phyloP scores from a whole-genome alignment of 2,329 filamentous ascomycete genomes.

The Scortechinia acanthostroma region DNA sequence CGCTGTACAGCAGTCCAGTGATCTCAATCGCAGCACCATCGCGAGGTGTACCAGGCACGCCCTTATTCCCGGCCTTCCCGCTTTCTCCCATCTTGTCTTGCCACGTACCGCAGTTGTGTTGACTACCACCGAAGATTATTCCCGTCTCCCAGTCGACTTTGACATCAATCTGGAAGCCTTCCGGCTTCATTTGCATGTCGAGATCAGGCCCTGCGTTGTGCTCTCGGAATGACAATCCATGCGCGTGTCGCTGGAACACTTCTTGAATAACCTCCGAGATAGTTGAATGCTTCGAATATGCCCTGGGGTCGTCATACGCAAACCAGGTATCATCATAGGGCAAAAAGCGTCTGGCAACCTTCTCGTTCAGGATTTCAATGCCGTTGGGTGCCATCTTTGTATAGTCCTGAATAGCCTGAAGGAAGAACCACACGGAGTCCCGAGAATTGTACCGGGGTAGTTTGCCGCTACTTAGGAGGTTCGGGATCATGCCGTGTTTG shows the following conservation, averaged over 20 bases:
- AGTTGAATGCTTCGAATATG: conserved; percentile 78
- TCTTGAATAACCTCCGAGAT: conserved; percentile 89
- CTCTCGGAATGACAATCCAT: conserved; percentile 84
- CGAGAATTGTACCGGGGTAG: conserved; percentile 88
- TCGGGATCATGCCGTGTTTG: conserved; percentile 98
- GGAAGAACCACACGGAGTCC: conserved; percentile 95
- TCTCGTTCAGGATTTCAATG: conserved; percentile 64
- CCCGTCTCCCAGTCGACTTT: conserved; percentile 86
- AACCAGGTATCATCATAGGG: conserved; percentile 98
- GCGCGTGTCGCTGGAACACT: conserved; percentile 82
- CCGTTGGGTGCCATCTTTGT: conserved; percentile 75
- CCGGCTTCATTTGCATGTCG: conserved; percentile 85
- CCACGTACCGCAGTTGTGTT: conserved; percentile 95
- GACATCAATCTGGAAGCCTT: conserved; percentile 88
- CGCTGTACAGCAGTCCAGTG: conserved; percentile 85
- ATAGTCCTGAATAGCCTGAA: conserved; percentile 94
- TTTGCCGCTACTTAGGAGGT: conserved; percentile 79
- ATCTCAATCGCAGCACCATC: conserved; percentile 95
- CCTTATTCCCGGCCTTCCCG: conserved; percentile 81
- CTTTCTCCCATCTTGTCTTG: conserved; percentile 99
- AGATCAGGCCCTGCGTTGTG: conserved; percentile 84
- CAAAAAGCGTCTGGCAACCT: conserved; percentile 76
- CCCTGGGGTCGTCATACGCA: conserved; percentile 68
- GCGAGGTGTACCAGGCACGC: conserved; percentile 88
- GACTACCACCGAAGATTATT: conserved; percentile 87